These are phyloP conservation scores for Arthrobotrys entomopaga DNA, from an alignment of 2,329 filamentous ascomycete genomes.

Conservation along the genomic window DNA sequence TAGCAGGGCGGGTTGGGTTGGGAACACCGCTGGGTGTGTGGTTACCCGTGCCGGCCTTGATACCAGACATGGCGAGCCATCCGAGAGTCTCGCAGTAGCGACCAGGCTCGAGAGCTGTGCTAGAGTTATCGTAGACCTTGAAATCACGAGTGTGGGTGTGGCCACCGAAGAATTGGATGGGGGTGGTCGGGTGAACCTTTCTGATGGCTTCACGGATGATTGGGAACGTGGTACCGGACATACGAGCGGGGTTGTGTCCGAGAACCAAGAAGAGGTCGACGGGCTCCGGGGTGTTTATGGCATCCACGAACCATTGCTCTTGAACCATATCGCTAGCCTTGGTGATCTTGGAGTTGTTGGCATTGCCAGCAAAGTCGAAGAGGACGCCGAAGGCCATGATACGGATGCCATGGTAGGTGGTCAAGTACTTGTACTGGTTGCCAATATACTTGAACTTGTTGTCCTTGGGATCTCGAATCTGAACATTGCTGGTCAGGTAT, in stretches of 20 bases:
- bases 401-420: conserved; percentile 84
- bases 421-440: conserved; percentile 88
- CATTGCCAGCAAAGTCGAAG: conserved; percentile 90
- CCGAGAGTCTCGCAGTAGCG: conserved; percentile 76
- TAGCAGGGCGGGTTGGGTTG: conserved; percentile 63
- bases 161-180: conserved; percentile 74
- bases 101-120: conserved; percentile 72
- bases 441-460: conserved; percentile 78
- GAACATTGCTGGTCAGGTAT: conserved; percentile 91
- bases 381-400: conserved; percentile 92
- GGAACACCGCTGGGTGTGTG: conserved; percentile 63
- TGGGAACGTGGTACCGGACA: conserved; percentile 63
- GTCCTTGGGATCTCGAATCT: conserved; percentile 80
- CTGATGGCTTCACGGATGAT: conserved; percentile 71
- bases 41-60: conserved; percentile 66
- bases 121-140: conserved; percentile 71
- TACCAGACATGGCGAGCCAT: conserved; percentile 73
- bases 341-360: conserved; percentile 76
- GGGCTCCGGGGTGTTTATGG: conserved; percentile 67
- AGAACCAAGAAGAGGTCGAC: conserved; percentile 73
- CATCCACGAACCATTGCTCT: conserved; percentile 78
- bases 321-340: conserved; percentile 75
- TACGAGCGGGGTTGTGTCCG: conserved; percentile 71
- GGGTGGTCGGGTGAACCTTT: conserved; percentile 67
- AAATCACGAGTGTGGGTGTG: conserved; percentile 75